Evolutionary conservation across 2,329 filamentous ascomycete genomes (phyloP).

Genomic region (Colletotrichum melonis): DNA sequence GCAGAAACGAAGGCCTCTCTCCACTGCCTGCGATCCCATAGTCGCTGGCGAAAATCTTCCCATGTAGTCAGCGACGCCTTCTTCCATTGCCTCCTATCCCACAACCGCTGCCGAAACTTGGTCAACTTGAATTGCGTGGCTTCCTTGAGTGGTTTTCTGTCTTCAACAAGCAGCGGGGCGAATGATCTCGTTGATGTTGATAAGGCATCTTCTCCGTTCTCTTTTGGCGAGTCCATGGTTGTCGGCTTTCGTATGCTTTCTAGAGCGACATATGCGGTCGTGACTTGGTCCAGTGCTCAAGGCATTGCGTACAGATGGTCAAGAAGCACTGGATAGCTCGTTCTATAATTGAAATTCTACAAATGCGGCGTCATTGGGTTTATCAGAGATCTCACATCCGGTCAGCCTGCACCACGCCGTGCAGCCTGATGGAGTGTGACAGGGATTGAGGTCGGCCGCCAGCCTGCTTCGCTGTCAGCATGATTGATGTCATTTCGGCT

Average conservation of each 20-base stretch:
- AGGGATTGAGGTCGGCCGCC: not conserved
- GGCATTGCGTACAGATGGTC: not conserved
- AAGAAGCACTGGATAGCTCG: not conserved
- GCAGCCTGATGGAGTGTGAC: not conserved
- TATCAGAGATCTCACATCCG: not conserved
- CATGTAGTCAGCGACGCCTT: no score
- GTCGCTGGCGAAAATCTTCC: not conserved
- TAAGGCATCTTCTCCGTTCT: not conserved
- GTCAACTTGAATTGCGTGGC: not conserved
- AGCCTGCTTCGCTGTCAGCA: not conserved
- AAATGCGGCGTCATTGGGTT: not conserved
- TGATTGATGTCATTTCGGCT: not conserved
- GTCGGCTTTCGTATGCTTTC: not conserved
- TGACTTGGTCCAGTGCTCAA: not conserved
- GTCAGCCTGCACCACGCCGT: not conserved
- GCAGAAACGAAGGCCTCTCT: not conserved
- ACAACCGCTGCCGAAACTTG: not conserved
- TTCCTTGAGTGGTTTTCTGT: not conserved
- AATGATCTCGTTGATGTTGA: constrained; percentile 9
- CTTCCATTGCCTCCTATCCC: constrained; percentile 13
- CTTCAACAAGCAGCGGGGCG: constrained; percentile 12
- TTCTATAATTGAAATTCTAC: not conserved
- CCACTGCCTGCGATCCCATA: constrained; percentile 13
- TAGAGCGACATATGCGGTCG: not conserved
- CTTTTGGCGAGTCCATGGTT: not conserved